Percentiles rank a stretch among this genome's conserved stretches.
These are phyloP conservation scores for Themeda triandra DNA, from an alignment of 176 grass and related monocot genomes.

Conservation along the genomic window DNA sequence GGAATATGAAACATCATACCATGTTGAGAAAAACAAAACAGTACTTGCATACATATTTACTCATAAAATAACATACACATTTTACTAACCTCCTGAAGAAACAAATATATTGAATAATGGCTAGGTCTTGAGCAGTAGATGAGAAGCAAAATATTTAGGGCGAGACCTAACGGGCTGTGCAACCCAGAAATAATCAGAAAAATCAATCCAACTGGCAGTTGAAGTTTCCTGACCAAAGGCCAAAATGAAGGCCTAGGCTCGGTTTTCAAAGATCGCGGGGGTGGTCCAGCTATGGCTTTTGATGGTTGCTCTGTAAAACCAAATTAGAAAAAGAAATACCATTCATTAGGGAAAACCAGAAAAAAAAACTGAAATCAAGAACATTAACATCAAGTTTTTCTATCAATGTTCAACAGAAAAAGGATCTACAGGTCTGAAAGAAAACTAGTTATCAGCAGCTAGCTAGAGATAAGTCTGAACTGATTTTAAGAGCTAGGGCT, in stretches of 20 bases:
- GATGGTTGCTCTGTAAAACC: slow-evolving; percentile 11
- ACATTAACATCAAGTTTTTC: not conserved
- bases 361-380: not conserved
- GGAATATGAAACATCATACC: slow-evolving; percentile 2
- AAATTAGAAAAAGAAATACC: not conserved
- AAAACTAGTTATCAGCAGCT: not conserved
- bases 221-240: slow-evolving; percentile 61
- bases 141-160: slow-evolving; percentile 66
- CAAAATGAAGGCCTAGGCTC: slow-evolving; percentile 39
- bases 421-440: not conserved
- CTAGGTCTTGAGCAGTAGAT: slow-evolving; percentile 75
- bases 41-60: not conserved
- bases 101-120: slow-evolving; percentile 76
- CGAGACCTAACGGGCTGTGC: slow-evolving; percentile 60
- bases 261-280: slow-evolving; percentile 35
- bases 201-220: slow-evolving; percentile 67
- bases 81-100: slow-evolving; percentile 75
- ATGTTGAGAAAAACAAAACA: not conserved
- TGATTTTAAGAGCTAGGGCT: not conserved
- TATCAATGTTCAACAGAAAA: slow-evolving; percentile 7
- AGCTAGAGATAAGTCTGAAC: not conserved
- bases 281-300: not conserved
- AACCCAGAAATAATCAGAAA: slow-evolving; percentile 56
- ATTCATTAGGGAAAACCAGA: slow-evolving; percentile 7
- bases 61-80: not conserved